Conservation (phyloP, 176 grass and related monocot genomes). For the Bonia amplexicaulis region DNA sequence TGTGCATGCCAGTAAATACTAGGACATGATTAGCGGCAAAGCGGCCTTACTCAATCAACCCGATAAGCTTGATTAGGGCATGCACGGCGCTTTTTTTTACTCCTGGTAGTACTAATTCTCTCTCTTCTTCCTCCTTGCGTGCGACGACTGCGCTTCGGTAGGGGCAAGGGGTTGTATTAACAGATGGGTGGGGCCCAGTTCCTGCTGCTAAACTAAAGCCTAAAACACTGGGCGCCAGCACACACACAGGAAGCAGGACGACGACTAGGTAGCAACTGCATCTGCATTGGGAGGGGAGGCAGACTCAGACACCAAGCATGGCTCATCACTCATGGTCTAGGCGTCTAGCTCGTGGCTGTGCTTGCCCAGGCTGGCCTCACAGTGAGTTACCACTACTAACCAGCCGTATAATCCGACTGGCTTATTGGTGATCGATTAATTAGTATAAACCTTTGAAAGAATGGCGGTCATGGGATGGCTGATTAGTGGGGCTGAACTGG, state of each 20-base stretch:
- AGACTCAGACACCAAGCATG: background rate
- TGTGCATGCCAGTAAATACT: conserved; percentile 44
- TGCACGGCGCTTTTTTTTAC: background rate
- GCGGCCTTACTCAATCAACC: conserved; percentile 3
- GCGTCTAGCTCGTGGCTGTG: conserved; percentile 25
- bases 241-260: conserved; percentile 39
- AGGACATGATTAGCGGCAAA: conserved; percentile 24
- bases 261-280: conserved; percentile 15
- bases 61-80: conserved; percentile 40
- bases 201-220: background rate
- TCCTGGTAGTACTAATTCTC: background rate
- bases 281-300: conserved; percentile 36
- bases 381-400: conserved; percentile 12
- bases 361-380: conserved; percentile 49
- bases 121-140: background rate
- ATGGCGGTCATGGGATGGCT: background rate
- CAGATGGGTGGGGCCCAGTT: conserved; percentile 31
- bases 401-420: background rate
- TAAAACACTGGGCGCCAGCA: conserved; percentile 43
- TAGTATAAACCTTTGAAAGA: background rate
- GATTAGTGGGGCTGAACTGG: background rate
- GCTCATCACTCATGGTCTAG: background rate
- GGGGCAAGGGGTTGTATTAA: background rate
- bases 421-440: background rate
- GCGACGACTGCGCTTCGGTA: background rate